phyloP scores from a whole-genome alignment of 1,284 basidiomycete species.

The Blastosporella zonata region DNA sequence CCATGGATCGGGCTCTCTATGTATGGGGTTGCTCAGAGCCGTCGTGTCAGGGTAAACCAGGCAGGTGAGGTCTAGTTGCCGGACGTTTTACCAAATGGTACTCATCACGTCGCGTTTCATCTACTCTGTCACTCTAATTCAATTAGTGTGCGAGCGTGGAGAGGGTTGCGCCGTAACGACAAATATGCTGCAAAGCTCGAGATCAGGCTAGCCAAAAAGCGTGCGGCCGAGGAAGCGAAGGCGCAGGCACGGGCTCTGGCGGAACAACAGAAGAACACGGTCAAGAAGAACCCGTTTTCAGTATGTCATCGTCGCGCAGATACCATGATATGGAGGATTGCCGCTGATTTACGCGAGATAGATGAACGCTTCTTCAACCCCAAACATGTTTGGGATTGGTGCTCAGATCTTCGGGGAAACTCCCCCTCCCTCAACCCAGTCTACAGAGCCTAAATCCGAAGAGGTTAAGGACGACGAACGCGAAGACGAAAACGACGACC shows the following conservation, averaged over 20 bases:
- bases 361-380: constrained; percentile 22
- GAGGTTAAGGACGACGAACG: constrained; percentile 29
- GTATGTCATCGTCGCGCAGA: constrained; percentile 40
- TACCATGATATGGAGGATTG: not conserved
- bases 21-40: constrained; percentile 73
- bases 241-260: constrained; percentile 27
- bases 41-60: constrained; percentile 67
- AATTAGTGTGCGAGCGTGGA: constrained; percentile 71
- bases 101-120: constrained; percentile 8
- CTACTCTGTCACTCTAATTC: constrained; percentile 4
- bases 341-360: constrained; percentile 18
- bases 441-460: constrained; percentile 20
- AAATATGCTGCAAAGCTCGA: constrained; percentile 70
- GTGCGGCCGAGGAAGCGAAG: constrained; percentile 39
- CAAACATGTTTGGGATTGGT: constrained; percentile 52
- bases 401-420: constrained; percentile 57
- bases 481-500: constrained; percentile 33
- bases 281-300: constrained; percentile 65
- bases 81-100: constrained; percentile 5
- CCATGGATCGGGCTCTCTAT: constrained; percentile 77
- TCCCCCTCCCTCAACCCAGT: constrained; percentile 15
- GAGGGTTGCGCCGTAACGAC: constrained; percentile 67
- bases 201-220: constrained; percentile 36
- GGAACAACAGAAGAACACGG: constrained; percentile 31
- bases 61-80: constrained; percentile 52